Evolutionary conservation across 345 rosid species (phyloP), one percentile per base, ranked within the genome.

Genomic region (Corymbia maculata): DNA sequence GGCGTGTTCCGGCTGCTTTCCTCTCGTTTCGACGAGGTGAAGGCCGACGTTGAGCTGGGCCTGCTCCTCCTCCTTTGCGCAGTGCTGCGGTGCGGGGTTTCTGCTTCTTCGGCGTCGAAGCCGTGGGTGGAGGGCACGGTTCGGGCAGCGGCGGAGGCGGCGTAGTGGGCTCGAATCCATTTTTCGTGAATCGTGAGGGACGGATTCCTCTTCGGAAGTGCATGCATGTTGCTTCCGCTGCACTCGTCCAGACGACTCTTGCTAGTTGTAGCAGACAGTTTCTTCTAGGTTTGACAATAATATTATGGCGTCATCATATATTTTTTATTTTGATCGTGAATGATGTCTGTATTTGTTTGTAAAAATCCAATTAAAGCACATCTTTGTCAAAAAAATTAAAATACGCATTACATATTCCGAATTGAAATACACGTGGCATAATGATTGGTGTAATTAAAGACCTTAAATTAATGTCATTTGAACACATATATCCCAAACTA

Each of bases 41-140:
- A 88, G 87, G 92, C 90, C 22, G 87, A 91, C 59, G 47, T 92
- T 28, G 70, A 90, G 52, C 88, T 94, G 59, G 93, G 93, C 64
- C 91, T 89, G 14, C 79, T 88, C 87, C 36, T 90, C 6, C 17
- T 92, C 52, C 90, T 93, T 64, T 92, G 55, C 70, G 24, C 12
- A 84, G 26, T 59, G 12, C 51, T 88, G 80, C 9, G 44, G 8
- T 70, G 49, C 6, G 92, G 52, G 2, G 86, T 89, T 55, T 66
- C n/a, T 1, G 68, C 86, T n/a, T 51, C 51, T 9, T 42, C 82
- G 32, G 24, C 70, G 9, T 26, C n/a, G 36, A 52, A 1, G 59
- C 88, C 45, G 6, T 61, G 80, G 64, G 47, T 26, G 32, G 66
- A 79, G 52, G 51, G 52, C 28, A 32, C 42, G 30, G 51, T 52